Percentiles rank a stretch among this genome's conserved stretches.
phyloP scores from a whole-genome alignment of 768 basidiomycete genomes.

The Tricholoma furcatifolium region DNA sequence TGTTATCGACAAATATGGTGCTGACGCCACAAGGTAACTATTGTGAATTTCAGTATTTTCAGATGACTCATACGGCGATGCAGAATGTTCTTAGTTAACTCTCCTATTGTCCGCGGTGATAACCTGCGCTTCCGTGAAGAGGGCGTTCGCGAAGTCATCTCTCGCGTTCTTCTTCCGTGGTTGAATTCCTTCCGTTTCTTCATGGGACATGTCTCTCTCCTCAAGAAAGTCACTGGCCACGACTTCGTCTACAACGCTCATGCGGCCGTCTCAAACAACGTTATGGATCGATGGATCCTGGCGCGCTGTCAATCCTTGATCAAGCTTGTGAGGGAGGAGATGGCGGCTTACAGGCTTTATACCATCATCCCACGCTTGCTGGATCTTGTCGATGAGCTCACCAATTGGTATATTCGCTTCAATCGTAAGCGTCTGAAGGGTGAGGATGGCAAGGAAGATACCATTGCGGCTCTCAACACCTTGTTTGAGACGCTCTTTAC shows the following conservation, averaged over 20 bases:
- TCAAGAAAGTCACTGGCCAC: conserved; percentile 75
- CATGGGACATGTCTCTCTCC: conserved; percentile 86
- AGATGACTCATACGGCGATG: neutral
- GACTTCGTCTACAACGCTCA: conserved; percentile 89
- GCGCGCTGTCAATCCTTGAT: conserved; percentile 98
- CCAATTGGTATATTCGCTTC: conserved; percentile 99
- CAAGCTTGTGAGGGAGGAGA: conserved; percentile 86
- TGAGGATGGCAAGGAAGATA: conserved; percentile 88
- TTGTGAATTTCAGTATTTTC: neutral
- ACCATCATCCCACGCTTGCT: conserved; percentile 95
- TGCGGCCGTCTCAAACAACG: conserved; percentile 80
- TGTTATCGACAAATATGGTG: conserved; percentile 88
- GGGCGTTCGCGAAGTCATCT: conserved; percentile 94
- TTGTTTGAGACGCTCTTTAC: conserved; percentile 95
- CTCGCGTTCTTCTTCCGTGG: conserved; percentile 97
- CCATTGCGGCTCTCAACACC: conserved; percentile 86
- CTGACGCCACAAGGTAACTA: conserved; percentile 84
- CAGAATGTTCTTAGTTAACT: conserved; percentile 98
- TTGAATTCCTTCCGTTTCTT: conserved; percentile 99
- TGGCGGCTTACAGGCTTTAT: conserved; percentile 96
- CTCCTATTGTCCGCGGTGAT: conserved; percentile 96
- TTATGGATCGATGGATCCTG: conserved; percentile 99
- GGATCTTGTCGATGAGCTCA: conserved; percentile 91
- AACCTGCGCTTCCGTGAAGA: conserved; percentile 98
- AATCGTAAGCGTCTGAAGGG: conserved; percentile 96